Evolutionary conservation across 2,329 filamentous ascomycete genomes (phyloP), one percentile per base, ranked within the genome.

Genomic region (Phyllosticta citribraziliensis): DNA sequence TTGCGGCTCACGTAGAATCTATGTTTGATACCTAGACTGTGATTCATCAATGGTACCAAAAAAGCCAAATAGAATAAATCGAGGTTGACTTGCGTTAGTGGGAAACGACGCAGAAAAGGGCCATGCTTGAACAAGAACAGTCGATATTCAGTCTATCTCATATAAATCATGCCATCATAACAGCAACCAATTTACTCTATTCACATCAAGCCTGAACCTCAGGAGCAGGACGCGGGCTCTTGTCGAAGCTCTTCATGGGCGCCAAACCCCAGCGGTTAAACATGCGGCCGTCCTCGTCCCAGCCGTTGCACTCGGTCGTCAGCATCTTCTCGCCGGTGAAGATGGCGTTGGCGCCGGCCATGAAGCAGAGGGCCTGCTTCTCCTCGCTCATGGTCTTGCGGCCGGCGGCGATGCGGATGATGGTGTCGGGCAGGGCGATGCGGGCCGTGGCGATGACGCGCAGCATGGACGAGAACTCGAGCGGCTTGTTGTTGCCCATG

Each of bases 261-360:
- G 84, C 80, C 62, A 94, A 76, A 0, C 91, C 91, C 88, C 90
- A 96, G 57, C 84, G 82, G 2, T 86, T 83, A 76, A 96, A 95
- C 85, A 96, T 89, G 52, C 78, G 85, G 64, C 84, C 86, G 69
- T 96, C 91, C 74, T 95, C 89, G 64, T 94, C 90, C 89, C 89
- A 96, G 30, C 90, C 89, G 67, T 90, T 92, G 72, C 90, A 95
- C 62, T 91, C 89, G 0, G 91, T 96, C 4, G 91, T 96, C 75
- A 96, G 74, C 91, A 96, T 96, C 81, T 93, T 96, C 78, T 96
- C 91, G 9, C 91, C 91, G 0, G 91, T 96, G 71, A 96, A 96
- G 35, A 96, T 88, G n/a, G 91, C 91, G 68, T 96, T 96, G 0
- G 91, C 91, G 14, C 91, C 91, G 0, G 91, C 90, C 83, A 89